Conservation (phyloP, 106 monocot species). For the Acanthochlamys bracteata region DNA sequence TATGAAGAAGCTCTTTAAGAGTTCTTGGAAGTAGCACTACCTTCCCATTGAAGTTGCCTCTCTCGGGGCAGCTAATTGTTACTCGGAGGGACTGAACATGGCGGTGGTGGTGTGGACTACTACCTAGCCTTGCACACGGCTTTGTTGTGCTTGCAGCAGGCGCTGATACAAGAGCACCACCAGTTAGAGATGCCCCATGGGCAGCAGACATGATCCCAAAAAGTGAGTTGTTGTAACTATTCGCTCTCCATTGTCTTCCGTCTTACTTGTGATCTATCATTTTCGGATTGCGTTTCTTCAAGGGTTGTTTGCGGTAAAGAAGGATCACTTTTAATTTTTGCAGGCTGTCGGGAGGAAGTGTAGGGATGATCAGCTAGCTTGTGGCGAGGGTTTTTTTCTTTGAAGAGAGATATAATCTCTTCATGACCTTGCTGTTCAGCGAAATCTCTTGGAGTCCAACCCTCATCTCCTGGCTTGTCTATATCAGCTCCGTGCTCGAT, state of each 20-base stretch:
- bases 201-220: slow-evolving; percentile 41
- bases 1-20: slow-evolving; percentile 14
- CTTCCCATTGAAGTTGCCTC: slow-evolving; percentile 6
- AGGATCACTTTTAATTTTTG: slow-evolving; percentile 24
- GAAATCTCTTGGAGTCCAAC: slow-evolving; percentile 24
- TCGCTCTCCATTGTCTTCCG: slow-evolving; percentile 17
- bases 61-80: slow-evolving; percentile 23
- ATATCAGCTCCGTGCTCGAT: slow-evolving; percentile 18
- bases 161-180: neutral
- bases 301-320: slow-evolving; percentile 1
- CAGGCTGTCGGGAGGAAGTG: neutral
- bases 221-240: slow-evolving; percentile 31
- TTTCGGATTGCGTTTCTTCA: neutral
- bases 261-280: neutral
- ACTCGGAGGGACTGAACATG: slow-evolving; percentile 6
- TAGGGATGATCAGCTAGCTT: no score
- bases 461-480: slow-evolving; percentile 15
- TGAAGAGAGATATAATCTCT: slow-evolving; percentile 23
- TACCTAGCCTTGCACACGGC: neutral
- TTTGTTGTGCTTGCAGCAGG: neutral
- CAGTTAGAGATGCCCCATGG: neutral
- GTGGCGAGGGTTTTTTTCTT: neutral
- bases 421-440: slow-evolving; percentile 40
- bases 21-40: slow-evolving; percentile 21
- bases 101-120: neutral